A percentile compares a stretch with the other conserved stretches of the same genome.
These are phyloP conservation scores for Populus deltoides DNA, from an alignment of 345 rosid genomes.

Conservation along the genomic window DNA sequence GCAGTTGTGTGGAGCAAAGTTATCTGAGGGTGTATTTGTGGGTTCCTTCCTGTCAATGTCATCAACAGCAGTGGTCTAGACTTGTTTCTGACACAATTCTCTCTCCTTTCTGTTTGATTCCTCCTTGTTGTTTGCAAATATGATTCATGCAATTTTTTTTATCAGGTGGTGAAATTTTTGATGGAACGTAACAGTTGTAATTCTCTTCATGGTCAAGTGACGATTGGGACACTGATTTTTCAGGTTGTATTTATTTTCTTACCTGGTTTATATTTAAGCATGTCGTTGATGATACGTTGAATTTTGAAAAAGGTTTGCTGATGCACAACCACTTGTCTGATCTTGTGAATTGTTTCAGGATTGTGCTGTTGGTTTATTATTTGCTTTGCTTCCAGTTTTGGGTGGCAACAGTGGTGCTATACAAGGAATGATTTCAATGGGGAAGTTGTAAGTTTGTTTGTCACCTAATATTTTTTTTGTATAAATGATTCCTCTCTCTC, in stretches of 20 bases:
- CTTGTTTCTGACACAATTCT: conserved; percentile 5
- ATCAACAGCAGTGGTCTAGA: conserved; percentile 86
- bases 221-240: conserved; percentile 92
- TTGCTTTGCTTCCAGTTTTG: conserved; percentile 93
- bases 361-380: conserved; percentile 91
- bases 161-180: conserved; percentile 91
- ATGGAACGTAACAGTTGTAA: conserved; percentile 68
- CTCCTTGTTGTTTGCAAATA: conserved; percentile 4
- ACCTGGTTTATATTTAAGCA: conserved; percentile 7
- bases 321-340: conserved; percentile 18
- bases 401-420: conserved; percentile 88
- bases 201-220: conserved; percentile 94
- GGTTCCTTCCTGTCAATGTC: conserved; percentile 97
- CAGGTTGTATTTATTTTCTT: conserved; percentile 53
- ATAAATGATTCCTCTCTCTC: not conserved
- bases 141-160: conserved; percentile 12
- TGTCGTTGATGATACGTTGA: conserved; percentile 4
- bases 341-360: conserved; percentile 50
- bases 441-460: conserved; percentile 70
- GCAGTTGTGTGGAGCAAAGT: conserved; percentile 92
- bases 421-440: conserved; percentile 88
- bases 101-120: conserved; percentile 6
- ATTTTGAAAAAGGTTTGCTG: conserved; percentile 4
- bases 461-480: not conserved
- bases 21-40: conserved; percentile 94